phyloP scores from a whole-genome alignment of 345 rosid genomes.

The Sisymbrium irio region DNA sequence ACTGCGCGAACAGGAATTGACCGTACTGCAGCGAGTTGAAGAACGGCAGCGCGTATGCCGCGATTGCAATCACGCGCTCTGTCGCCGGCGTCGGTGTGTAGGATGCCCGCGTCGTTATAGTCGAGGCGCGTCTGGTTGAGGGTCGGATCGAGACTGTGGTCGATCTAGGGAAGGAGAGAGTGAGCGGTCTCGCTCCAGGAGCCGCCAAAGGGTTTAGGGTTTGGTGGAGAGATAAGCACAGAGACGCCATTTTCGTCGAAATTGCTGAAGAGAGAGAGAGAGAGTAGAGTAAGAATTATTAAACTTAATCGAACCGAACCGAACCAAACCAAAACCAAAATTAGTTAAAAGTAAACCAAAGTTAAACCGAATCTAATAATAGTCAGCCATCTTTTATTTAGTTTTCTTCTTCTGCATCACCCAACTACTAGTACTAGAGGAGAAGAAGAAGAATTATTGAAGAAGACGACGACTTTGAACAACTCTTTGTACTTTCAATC shows the following conservation, averaged over 20 bases:
- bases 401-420: neutral
- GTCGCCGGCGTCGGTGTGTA: slow-evolving; percentile 72
- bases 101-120: slow-evolving; percentile 41
- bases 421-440: neutral
- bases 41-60: slow-evolving; percentile 80
- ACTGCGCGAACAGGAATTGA: slow-evolving; percentile 64
- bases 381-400: neutral
- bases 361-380: neutral
- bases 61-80: slow-evolving; percentile 72
- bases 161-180: slow-evolving; percentile 19
- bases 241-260: slow-evolving; percentile 35
- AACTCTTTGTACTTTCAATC: too few relatives aligned
- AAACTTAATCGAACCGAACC: neutral
- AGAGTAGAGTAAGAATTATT: neutral
- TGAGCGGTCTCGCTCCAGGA: slow-evolving; percentile 11
- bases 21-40: slow-evolving; percentile 88
- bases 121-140: neutral
- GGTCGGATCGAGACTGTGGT: slow-evolving; percentile 10
- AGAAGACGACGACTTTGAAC: slow-evolving; percentile 34
- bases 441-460: neutral
- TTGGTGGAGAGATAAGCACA: slow-evolving; percentile 38
- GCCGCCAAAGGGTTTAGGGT: slow-evolving; percentile 28
- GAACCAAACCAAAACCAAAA: neutral
- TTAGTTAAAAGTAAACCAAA: neutral
- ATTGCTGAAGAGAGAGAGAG: neutral